Evolutionary conservation across 164 flowering plant genomes (phyloP), one percentile per base, ranked within the genome.

Genomic region (Nymphaea thermarum): DNA sequence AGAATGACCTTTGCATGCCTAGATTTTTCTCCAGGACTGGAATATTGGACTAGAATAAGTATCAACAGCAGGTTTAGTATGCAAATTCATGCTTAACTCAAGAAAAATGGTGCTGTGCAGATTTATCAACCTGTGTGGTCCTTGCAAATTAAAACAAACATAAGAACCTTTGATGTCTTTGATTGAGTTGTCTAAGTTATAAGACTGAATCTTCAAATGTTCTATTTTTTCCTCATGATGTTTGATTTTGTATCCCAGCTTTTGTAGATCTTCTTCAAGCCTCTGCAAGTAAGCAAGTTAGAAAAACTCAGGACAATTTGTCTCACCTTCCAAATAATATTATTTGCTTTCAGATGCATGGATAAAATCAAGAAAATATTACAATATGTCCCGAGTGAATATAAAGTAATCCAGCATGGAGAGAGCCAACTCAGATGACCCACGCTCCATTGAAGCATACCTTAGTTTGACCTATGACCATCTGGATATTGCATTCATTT

Each of bases 171-270:
- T 51, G 57, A 51, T 10, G 14, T 51, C 57, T 51, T 51, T 10
- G 14, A 51, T 51, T 51, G 57, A 51, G 57, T 51, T 51, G 43
- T 90, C 94, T 64, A 87, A 69, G 53, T 70, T 74, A 74, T 74
- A 75, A 60, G 62, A 75, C 74, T 83, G 81, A 72, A 65, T 63
- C 77, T 78, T 89, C 70, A 90, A 70, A 73, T 75, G 71, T 65
- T 67, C 82, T 60, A 87, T 41, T 71, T 83, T 86, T 16, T 87
- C 89, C 74, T 93, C 97, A 62, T 86, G 91, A 66, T 79, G 79
- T 66, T 89, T 89, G 63, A 90, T 85, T 78, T 77, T 83, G 42
- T 67, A 62, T 42, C 96, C 98, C 16, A 84, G 44, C 74, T 65
- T 72, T 43, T 82, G 70, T 44, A 90, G 68, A 65, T 88, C 93